Evolutionary conservation across 352 stramenopile species (phyloP).

Genomic region (Phytophthora rubi): DNA sequence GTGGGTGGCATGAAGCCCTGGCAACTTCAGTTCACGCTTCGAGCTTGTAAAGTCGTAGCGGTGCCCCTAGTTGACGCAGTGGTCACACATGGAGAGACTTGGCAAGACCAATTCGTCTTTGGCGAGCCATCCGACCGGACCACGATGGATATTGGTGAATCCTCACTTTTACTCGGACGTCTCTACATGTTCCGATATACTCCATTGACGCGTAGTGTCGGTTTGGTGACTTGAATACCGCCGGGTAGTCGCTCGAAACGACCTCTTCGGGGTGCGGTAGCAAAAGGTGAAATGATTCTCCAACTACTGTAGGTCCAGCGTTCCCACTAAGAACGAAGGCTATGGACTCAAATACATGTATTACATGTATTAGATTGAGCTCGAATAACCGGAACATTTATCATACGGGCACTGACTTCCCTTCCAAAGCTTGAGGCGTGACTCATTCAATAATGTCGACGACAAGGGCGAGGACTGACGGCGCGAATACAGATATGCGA

Average conservation of each 20-base stretch:
- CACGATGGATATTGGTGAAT: constrained; percentile 10
- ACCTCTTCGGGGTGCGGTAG: constrained; percentile 4
- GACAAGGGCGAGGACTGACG: background rate
- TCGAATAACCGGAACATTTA: too few species aligned
- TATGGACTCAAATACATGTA: too few species aligned
- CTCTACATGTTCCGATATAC: background rate
- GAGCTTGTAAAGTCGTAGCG: constrained; percentile 14
- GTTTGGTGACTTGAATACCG: background rate
- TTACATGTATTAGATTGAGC: too few species aligned
- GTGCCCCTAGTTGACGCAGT: background rate
- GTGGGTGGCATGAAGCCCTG: constrained; percentile 6
- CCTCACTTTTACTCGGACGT: constrained; percentile 19
- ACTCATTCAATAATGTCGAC: constrained; percentile 23
- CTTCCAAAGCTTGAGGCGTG: background rate
- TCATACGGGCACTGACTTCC: too few species aligned
- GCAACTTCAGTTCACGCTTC: background rate
- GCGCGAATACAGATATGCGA: constrained; percentile 1
- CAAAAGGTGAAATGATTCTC: constrained; percentile 1
- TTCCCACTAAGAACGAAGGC: too few species aligned
- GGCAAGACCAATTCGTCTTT: too few species aligned
- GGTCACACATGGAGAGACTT: constrained; percentile 11
- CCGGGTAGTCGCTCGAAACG: constrained; percentile 2
- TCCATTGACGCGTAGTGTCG: background rate
- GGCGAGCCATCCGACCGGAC: constrained; percentile 5
- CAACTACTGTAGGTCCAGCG: too few species aligned